These are phyloP conservation scores for Pleurotus sapidus DNA, from an alignment of 768 basidiomycete species.

Conservation along the genomic window DNA sequence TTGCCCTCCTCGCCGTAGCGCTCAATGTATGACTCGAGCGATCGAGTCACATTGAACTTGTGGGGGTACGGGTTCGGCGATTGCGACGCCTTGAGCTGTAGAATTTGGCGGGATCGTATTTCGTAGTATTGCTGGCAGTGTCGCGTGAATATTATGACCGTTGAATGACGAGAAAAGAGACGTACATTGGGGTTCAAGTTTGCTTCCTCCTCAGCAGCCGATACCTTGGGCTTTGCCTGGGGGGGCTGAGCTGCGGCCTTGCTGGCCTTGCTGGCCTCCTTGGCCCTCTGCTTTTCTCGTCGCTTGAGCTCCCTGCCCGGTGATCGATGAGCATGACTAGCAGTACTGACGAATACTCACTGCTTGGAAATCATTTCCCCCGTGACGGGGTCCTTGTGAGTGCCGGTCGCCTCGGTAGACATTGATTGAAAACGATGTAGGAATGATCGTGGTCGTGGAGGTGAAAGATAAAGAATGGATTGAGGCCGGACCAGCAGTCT, in stretches of 20 bases:
- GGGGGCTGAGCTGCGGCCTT: slow-evolving; percentile 38
- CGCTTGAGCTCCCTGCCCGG: slow-evolving; percentile 84
- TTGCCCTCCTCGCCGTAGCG: slow-evolving; percentile 72
- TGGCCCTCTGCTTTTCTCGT: slow-evolving; percentile 82
- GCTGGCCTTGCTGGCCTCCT: slow-evolving; percentile 74
- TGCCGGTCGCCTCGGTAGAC: slow-evolving; percentile 34
- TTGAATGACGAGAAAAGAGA: slow-evolving; percentile 10
- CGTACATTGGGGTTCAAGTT: slow-evolving; percentile 90
- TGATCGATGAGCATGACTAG: slow-evolving; percentile 23
- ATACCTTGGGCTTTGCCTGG: slow-evolving; percentile 35
- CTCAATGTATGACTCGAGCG: slow-evolving; percentile 70
- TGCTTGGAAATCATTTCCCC: slow-evolving; percentile 97
- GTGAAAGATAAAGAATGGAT: not conserved
- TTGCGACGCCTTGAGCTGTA: slow-evolving; percentile 79
- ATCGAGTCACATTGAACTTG: slow-evolving; percentile 90
- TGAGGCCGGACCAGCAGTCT: not conserved
- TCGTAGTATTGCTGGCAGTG: slow-evolving; percentile 92
- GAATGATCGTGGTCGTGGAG: not conserved
- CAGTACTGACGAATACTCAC: slow-evolving; percentile 42
- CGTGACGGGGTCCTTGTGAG: slow-evolving; percentile 80
- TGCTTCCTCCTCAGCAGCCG: slow-evolving; percentile 59
- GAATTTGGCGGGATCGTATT: slow-evolving; percentile 84
- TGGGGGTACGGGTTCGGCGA: slow-evolving; percentile 96
- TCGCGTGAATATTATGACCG: not conserved
- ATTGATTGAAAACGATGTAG: not conserved